phyloP scores from a whole-genome alignment of 192 early-diverging fungal species.

The Chytriomyces hyalinus region DNA sequence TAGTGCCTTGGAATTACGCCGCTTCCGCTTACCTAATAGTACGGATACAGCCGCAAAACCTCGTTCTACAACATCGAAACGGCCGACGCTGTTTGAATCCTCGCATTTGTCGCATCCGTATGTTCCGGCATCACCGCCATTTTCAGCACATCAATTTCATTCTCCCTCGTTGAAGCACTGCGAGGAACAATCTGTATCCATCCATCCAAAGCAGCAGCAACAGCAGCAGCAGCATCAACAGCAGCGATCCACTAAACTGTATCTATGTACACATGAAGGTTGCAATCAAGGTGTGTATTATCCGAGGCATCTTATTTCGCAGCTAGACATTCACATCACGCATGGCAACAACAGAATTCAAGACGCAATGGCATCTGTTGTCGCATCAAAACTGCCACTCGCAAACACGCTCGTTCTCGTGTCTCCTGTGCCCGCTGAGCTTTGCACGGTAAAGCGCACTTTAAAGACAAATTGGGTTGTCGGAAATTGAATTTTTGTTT shows the following conservation, averaged over 20 bases:
- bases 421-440: neutral
- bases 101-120: no score
- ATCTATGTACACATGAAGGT: neutral
- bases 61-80: no score
- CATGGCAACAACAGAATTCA: conserved; percentile 1
- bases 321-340: neutral
- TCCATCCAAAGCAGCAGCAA: no score
- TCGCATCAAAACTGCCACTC: neutral
- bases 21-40: no score
- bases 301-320: neutral
- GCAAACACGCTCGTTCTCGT: neutral
- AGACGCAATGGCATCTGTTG: conserved; percentile 14
- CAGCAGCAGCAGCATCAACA: no score
- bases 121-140: no score
- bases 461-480: no score
- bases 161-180: neutral
- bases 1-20: no score
- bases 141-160: no score
- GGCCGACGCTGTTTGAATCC: no score
- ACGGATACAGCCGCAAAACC: no score
- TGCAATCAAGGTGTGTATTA: neutral
- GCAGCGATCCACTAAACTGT: neutral
- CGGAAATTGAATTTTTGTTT: no score
- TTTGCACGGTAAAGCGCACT: neutral
- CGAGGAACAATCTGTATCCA: neutral